Evolutionary conservation across 495 filamentous ascomycete species (phyloP).

Genomic region (Hypoxylon cercidicola): DNA sequence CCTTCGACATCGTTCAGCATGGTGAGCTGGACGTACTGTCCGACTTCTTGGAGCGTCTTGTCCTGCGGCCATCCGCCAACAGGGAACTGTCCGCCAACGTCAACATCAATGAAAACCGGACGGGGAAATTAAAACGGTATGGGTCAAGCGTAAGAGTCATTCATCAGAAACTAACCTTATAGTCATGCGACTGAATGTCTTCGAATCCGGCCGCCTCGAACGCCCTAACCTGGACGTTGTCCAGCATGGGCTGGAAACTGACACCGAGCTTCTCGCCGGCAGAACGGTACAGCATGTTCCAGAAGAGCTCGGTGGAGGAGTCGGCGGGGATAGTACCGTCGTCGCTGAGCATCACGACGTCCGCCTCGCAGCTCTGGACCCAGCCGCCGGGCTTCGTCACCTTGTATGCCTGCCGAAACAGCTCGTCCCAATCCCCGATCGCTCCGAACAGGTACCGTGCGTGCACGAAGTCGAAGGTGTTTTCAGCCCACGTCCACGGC

Average conservation of each 20-base stretch:
- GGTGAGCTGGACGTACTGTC: constrained; percentile 36
- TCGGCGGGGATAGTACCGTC: constrained; percentile 42
- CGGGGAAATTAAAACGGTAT: too few relatives aligned
- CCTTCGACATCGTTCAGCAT: constrained; percentile 40
- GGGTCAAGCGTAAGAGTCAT: background rate
- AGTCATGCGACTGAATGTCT: constrained; percentile 53
- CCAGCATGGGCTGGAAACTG: constrained; percentile 35
- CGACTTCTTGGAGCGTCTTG: constrained; percentile 66
- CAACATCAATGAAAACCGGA: constrained; percentile 17
- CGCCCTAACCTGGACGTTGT: constrained; percentile 61
- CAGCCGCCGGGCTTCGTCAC: constrained; percentile 43
- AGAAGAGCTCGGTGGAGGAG: constrained; percentile 54
- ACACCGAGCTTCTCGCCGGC: constrained; percentile 40
- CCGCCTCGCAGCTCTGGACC: constrained; percentile 45
- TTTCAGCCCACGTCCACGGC: constrained; percentile 61
- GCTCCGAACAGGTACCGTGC: constrained; percentile 65
- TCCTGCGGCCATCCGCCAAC: constrained; percentile 44
- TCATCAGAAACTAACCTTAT: constrained; percentile 22
- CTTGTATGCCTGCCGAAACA: constrained; percentile 41
- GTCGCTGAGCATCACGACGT: constrained; percentile 40
- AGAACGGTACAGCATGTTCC: constrained; percentile 47
- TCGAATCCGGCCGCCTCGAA: constrained; percentile 69
- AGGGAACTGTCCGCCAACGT: constrained; percentile 27
- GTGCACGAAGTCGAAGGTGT: constrained; percentile 74
- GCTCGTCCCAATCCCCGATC: constrained; percentile 66